Evolutionary conservation across 495 filamentous ascomycete species (phyloP).

Genomic region (Aspergillus steynii): DNA sequence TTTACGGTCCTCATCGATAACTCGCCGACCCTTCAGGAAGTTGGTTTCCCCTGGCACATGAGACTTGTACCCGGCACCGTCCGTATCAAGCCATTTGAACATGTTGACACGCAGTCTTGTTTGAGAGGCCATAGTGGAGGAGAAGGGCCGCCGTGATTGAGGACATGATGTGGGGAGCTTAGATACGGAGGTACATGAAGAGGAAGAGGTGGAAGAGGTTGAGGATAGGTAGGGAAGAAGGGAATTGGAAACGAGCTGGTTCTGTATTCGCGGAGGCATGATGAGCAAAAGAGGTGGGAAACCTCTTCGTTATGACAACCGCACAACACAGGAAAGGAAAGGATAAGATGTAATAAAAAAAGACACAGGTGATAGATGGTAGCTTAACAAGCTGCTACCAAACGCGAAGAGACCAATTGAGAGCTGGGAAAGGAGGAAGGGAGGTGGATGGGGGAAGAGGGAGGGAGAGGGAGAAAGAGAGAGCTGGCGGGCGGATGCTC

Average conservation of each 20-base stretch:
- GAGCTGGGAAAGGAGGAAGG: conserved; percentile 16
- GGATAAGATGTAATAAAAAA: background rate
- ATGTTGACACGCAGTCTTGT: conserved; percentile 58
- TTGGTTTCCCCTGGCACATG: conserved; percentile 63
- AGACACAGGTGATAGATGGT: background rate
- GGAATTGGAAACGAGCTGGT: conserved; percentile 36
- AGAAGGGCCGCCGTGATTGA: conserved; percentile 44
- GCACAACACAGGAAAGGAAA: background rate
- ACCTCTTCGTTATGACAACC: background rate
- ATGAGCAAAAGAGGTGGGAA: conserved; percentile 11
- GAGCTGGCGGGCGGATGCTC: conserved; percentile 1
- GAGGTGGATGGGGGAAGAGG: conserved; percentile 17
- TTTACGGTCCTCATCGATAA: conserved; percentile 15
- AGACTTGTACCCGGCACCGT: conserved; percentile 55
- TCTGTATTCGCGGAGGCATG: conserved; percentile 50
- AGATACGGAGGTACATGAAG: conserved; percentile 12
- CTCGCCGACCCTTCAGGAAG: conserved; percentile 55
- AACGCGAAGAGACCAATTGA: conserved; percentile 21
- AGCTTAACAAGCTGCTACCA: background rate
- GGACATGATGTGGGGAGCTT: conserved; percentile 12
- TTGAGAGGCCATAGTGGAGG: conserved; percentile 41
- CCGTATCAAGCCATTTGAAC: conserved; percentile 65
- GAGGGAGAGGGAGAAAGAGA: conserved; percentile 10
- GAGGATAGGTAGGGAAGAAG: conserved; percentile 42
- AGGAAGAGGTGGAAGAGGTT: conserved; percentile 19